Percentiles rank a stretch among this genome's conserved stretches.
Conservation (phyloP, 345 rosid genomes). For the Draba incana region DNA sequence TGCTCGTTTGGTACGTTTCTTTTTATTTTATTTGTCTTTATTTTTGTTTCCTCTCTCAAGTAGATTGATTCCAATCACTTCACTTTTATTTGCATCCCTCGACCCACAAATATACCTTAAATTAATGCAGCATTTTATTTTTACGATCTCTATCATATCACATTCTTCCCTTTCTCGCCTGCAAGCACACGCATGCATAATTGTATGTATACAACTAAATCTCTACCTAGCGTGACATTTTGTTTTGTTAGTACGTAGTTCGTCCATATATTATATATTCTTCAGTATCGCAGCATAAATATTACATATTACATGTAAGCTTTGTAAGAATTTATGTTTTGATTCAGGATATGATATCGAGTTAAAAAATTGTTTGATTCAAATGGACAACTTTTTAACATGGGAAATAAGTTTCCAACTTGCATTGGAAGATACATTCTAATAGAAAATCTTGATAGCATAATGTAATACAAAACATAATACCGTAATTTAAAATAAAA, state of each 20-base stretch:
- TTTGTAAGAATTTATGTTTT: neutral
- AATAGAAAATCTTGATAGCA: neutral
- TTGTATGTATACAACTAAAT: neutral
- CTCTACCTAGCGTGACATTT: conserved; percentile 4
- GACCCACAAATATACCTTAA: conserved; percentile 37
- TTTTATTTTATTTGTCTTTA: neutral
- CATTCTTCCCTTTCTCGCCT: conserved; percentile 7
- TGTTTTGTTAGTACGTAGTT: neutral
- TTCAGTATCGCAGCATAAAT: no score
- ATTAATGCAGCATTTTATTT: conserved; percentile 26
- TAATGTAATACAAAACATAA: neutral
- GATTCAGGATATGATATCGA: neutral
- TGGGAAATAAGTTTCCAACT: neutral
- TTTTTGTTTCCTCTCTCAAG: neutral
- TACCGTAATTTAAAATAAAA: neutral
- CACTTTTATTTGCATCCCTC: conserved; percentile 22
- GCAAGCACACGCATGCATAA: conserved; percentile 26
- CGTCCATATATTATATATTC: neutral
- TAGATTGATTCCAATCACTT: conserved; percentile 28
- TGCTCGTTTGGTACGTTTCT: conserved; percentile 35
- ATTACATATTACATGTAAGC: neutral
- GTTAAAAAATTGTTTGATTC: neutral
- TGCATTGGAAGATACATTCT: neutral
- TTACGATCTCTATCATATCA: conserved; percentile 31
- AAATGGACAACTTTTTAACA: no score